Evolutionary conservation across 2,329 filamentous ascomycete species (phyloP), one percentile per base, ranked within the genome.

Genomic region (Aotearoamyces nothofagi): DNA sequence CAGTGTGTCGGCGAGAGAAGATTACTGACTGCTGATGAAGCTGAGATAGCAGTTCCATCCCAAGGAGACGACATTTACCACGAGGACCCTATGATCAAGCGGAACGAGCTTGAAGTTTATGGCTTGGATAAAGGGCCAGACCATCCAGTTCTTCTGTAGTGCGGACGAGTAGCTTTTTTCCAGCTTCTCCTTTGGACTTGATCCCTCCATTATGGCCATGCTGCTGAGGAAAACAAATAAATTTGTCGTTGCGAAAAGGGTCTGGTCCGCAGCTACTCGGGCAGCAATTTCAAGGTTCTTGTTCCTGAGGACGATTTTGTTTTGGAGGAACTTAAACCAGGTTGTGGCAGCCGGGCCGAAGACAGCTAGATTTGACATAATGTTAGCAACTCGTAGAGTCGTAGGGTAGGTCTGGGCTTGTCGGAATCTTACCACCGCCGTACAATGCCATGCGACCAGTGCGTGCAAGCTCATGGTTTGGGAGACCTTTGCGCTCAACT

Each of bases 401-500:
- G 13, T 24, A 15, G 14, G 26, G 19, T 14, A 10, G 9, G 30
- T 8, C 25, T 26, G 24, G 5, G 14, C 27, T 28, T 20, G 26
- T 33, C 19, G n/a, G 19, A 20, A n/a, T 61, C 68, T 47, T 57
- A 80, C 76, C 61, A 39, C 80, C 79, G 38, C 81, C 81, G 50
- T 90, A 90, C 34, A 77, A 57, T 24, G 72, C 72, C 81, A 92
- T 90, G 43, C 81, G 74, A 8, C 64, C 74, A 16, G 80, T 86
- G 30, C 81, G 69, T 15, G 59, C 57, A 20, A 72, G 43, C 46
- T 87, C 78, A 52, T 98, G 87, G 39, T 79, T 78, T 42, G 76
- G 57, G 15, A 79, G 41, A 11, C 84, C 86, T 46, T 67, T 75
- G 53, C 73, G 76, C 58, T 96, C 87, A 34, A 98, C 80, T 19